Conservation (phyloP, 768 basidiomycete species). For the Boletus sensibilis region DNA sequence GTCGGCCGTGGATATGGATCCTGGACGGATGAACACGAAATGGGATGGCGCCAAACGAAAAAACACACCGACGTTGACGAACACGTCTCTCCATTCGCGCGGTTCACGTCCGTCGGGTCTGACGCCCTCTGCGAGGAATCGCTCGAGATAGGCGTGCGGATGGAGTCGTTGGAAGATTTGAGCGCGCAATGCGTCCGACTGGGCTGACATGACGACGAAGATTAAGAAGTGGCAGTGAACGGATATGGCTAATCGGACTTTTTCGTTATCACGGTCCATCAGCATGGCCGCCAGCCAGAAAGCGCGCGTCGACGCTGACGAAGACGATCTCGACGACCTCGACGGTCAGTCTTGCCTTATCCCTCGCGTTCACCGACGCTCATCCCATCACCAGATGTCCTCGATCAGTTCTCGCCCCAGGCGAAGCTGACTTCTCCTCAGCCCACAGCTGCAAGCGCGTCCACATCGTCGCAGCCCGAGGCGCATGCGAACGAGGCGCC, state of each 20-base stretch:
- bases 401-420: constrained; percentile 42
- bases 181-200: constrained; percentile 29
- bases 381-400: constrained; percentile 40
- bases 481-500: constrained; percentile 9
- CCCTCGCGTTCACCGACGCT: constrained; percentile 1
- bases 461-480: constrained; percentile 18
- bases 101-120: constrained; percentile 83
- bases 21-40: constrained; percentile 37
- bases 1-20: constrained; percentile 91
- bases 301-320: constrained; percentile 23
- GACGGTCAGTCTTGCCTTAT: constrained; percentile 34
- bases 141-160: constrained; percentile 82
- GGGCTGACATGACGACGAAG: constrained; percentile 2
- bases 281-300: constrained; percentile 15
- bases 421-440: constrained; percentile 13
- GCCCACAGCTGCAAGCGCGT: constrained; percentile 3
- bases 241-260: constrained; percentile 1
- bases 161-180: constrained; percentile 84
- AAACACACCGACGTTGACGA: constrained; percentile 73
- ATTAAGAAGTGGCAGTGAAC: background rate
- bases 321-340: constrained; percentile 42
- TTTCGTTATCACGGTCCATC: background rate
- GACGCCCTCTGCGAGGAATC: constrained; percentile 74
- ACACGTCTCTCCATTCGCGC: constrained; percentile 69
- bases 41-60: background rate